These are phyloP conservation scores for Hypomontagnella monticulosa DNA, from an alignment of 495 filamentous ascomycete genomes.

Conservation along the genomic window DNA sequence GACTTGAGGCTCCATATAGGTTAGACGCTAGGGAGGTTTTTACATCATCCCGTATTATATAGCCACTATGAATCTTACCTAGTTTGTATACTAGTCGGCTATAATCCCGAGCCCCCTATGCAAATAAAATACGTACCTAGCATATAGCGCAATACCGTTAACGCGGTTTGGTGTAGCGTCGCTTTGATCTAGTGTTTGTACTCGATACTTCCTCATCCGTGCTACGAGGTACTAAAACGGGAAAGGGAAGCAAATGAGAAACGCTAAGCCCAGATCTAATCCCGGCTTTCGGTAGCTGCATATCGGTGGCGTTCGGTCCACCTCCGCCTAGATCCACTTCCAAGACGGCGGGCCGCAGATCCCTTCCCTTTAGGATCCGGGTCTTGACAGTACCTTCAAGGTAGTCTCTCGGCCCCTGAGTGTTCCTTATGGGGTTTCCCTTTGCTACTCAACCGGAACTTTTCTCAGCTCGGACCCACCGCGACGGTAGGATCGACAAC, in stretches of 20 bases:
- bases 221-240: slow-evolving; percentile 39
- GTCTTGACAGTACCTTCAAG: neutral
- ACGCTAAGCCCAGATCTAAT: neutral
- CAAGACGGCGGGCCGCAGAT: slow-evolving; percentile 35
- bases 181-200: slow-evolving; percentile 20
- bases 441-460: neutral
- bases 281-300: slow-evolving; percentile 28
- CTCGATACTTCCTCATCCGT: slow-evolving; percentile 21
- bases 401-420: neutral
- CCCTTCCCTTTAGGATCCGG: slow-evolving; percentile 26
- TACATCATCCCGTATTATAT: slow-evolving; percentile 22
- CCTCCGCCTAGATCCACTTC: slow-evolving; percentile 17
- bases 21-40: slow-evolving; percentile 33
- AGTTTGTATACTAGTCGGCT: neutral
- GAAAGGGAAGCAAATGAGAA: slow-evolving; percentile 1
- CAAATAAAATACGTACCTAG: slow-evolving; percentile 14
- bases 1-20: slow-evolving; percentile 18
- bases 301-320: slow-evolving; percentile 31
- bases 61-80: neutral
- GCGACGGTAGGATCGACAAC: slow-evolving; percentile 27
- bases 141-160: slow-evolving; percentile 12
- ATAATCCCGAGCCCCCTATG: neutral
- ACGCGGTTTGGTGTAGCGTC: slow-evolving; percentile 5
- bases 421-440: neutral
- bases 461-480: slow-evolving; percentile 34